These are phyloP conservation scores for Gossypium davidsonii DNA, from an alignment of 441 rosid genomes.

Conservation along the genomic window DNA sequence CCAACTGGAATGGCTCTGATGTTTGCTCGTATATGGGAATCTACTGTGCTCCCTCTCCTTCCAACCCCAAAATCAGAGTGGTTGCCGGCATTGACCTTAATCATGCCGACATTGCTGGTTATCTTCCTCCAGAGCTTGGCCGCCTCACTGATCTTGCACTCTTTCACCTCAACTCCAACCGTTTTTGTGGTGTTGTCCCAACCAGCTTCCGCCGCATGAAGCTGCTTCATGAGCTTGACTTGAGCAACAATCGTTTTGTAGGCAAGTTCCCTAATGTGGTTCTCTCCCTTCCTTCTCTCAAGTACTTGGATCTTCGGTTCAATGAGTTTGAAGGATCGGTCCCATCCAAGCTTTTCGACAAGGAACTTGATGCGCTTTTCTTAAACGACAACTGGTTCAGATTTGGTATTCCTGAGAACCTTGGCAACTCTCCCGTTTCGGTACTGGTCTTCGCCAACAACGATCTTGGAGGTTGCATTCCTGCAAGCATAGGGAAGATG, in stretches of 20 bases:
- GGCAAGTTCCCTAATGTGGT: conserved; percentile 56
- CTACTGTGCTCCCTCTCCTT: conserved; percentile 40
- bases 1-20: conserved; percentile 50
- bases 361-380: conserved; percentile 57
- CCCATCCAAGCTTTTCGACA: conserved; percentile 48
- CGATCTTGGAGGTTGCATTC: conserved; percentile 63
- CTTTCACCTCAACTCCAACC: conserved; percentile 63
- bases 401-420: conserved; percentile 48
- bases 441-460: conserved; percentile 60
- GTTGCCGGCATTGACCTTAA: conserved; percentile 66
- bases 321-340: conserved; percentile 57
- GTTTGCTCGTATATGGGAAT: conserved; percentile 58
- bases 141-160: conserved; percentile 50
- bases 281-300: conserved; percentile 40
- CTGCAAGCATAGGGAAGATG: conserved; percentile 56
- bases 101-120: conserved; percentile 61
- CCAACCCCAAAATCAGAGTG: conserved; percentile 30
- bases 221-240: conserved; percentile 56
- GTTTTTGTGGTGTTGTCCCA: conserved; percentile 54
- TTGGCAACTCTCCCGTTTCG: conserved; percentile 65
- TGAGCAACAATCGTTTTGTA: conserved; percentile 62
- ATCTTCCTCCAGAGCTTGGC: conserved; percentile 51
- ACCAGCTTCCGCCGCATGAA: conserved; percentile 37
- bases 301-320: conserved; percentile 59
- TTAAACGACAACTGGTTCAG: conserved; percentile 50